phyloP scores from a whole-genome alignment of 768 basidiomycete species.

The Plicaturopsis crispa region DNA sequence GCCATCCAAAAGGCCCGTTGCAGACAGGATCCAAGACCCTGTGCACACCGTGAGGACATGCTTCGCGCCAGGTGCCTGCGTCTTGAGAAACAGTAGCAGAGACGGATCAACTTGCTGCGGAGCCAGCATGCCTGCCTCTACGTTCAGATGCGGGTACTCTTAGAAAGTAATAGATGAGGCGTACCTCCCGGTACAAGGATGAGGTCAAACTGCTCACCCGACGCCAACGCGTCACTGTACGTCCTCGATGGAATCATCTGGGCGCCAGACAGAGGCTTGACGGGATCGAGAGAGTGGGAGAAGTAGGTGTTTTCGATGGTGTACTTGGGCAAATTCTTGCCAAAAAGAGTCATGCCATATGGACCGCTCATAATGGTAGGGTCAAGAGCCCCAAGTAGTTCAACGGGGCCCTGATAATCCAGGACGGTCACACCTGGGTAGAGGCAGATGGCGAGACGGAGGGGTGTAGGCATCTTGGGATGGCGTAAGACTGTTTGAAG shows the following conservation, averaged over 20 bases:
- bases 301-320: conserved; percentile 13
- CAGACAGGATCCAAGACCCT: conserved; percentile 24
- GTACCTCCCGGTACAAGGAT: conserved; percentile 11
- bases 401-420: conserved; percentile 26
- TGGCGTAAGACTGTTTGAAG: too few species aligned
- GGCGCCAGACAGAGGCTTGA: conserved; percentile 5
- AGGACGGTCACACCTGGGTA: conserved; percentile 20
- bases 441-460: conserved; percentile 21
- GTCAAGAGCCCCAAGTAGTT: conserved; percentile 13
- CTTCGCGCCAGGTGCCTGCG: conserved; percentile 19
- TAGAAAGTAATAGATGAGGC: not conserved
- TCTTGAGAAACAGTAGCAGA: conserved; percentile 13
- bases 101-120: not conserved
- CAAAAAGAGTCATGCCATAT: not conserved
- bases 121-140: not conserved
- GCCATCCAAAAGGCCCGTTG: conserved; percentile 23
- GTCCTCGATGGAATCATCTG: conserved; percentile 12
- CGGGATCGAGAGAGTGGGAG: conserved; percentile 12
- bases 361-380: not conserved
- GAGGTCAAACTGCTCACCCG: conserved; percentile 20
- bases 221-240: conserved; percentile 16
- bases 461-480: not conserved
- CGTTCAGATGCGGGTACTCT: too few species aligned
- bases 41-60: conserved; percentile 28
- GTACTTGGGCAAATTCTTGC: not conserved